Evolutionary conservation across 2,329 filamentous ascomycete species (phyloP).

Genomic region (Xylariaceae sp.): DNA sequence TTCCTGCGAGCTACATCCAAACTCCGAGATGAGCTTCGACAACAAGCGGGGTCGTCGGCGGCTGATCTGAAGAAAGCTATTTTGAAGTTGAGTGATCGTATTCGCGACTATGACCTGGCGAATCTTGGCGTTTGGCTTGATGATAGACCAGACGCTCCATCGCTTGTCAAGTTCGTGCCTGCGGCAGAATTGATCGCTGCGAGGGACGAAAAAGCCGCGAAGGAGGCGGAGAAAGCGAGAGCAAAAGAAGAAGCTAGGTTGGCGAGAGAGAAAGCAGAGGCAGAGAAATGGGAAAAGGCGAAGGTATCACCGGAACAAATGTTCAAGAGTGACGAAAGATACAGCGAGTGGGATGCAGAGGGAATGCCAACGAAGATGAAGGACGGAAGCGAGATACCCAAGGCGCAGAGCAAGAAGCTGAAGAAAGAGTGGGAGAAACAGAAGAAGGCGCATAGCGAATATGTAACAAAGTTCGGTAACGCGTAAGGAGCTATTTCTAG

Average conservation of each 20-base stretch:
- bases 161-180: conserved; percentile 68
- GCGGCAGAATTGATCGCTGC: conserved; percentile 56
- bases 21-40: conserved; percentile 61
- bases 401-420: conserved; percentile 76
- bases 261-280: conserved; percentile 49
- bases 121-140: conserved; percentile 85
- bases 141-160: conserved; percentile 67
- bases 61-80: conserved; percentile 65
- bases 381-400: conserved; percentile 76
- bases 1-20: conserved; percentile 55
- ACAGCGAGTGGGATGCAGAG: conserved; percentile 76
- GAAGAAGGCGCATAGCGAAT: conserved; percentile 78
- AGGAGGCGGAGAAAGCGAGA: conserved; percentile 58
- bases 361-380: conserved; percentile 76
- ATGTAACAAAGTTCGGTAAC: conserved; percentile 34
- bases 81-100: conserved; percentile 71
- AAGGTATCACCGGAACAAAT: conserved; percentile 54
- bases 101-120: conserved; percentile 79
- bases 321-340: conserved; percentile 58
- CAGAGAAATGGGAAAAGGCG: conserved; percentile 56
- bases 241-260: conserved; percentile 55
- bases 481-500: conserved; percentile 12
- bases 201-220: conserved; percentile 57
- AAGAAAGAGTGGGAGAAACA: conserved; percentile 88
- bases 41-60: conserved; percentile 46